Evolutionary conservation across 2,329 filamentous ascomycete species (phyloP).

Genomic region (Colletotrichum sp.): DNA sequence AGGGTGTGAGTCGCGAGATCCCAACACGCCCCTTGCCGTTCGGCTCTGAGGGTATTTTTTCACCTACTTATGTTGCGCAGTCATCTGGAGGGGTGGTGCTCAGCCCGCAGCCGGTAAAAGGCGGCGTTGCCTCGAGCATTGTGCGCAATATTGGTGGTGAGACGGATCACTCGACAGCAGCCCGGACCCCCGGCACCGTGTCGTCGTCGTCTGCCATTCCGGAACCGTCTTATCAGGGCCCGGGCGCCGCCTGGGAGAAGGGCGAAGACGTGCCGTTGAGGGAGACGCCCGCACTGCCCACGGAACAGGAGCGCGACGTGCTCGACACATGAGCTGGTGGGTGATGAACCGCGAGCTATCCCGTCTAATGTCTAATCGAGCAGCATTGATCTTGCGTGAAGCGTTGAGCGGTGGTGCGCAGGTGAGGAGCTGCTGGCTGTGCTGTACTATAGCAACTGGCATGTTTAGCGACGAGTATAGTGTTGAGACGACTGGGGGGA

Average conservation of each 20-base stretch:
- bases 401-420: neutral
- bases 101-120: constrained; percentile 49
- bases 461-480: neutral
- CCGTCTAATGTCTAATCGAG: constrained; percentile 8
- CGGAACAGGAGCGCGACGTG: constrained; percentile 45
- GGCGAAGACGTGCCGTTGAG: constrained; percentile 43
- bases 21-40: constrained; percentile 56
- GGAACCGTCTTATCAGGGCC: constrained; percentile 54
- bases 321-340: constrained; percentile 36
- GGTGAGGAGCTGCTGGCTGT: neutral
- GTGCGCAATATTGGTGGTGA: constrained; percentile 34
- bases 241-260: constrained; percentile 57
- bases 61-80: constrained; percentile 49
- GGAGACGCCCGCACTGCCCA: constrained; percentile 42
- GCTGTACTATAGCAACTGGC: neutral
- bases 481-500: neutral
- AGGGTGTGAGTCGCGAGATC: constrained; percentile 44
- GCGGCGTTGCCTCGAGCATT: constrained; percentile 37
- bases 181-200: neutral
- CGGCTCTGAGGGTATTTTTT: constrained; percentile 53
- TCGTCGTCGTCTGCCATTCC: constrained; percentile 31
- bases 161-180: neutral
- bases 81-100: constrained; percentile 35
- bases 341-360: neutral
- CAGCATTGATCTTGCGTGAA: neutral